phyloP scores from a whole-genome alignment of 306 rosid genomes.

The Rosa lucieae region DNA sequence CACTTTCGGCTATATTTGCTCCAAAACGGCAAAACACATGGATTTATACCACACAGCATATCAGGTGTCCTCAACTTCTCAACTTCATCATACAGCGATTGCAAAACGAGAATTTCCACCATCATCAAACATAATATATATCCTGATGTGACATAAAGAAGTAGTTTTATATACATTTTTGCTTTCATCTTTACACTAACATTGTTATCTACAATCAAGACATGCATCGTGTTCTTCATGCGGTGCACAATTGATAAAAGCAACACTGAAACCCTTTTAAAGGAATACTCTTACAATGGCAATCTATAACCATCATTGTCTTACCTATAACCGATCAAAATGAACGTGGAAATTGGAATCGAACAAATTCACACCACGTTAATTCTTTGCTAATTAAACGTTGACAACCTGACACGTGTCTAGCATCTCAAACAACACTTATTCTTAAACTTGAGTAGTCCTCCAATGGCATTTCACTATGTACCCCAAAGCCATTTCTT shows the following conservation, averaged over 20 bases:
- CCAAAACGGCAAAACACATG: not conserved
- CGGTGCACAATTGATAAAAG: constrained; percentile 4
- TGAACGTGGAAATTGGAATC: constrained; percentile 6
- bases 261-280: not conserved
- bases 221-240: constrained; percentile 16
- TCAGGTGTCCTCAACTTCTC: not conserved
- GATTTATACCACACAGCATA: not conserved
- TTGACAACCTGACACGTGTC: constrained; percentile 24
- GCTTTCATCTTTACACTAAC: not conserved
- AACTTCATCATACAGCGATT: not conserved
- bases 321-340: constrained; percentile 5
- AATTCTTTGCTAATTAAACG: constrained; percentile 1
- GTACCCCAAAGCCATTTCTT: constrained; percentile 14
- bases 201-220: constrained; percentile 20
- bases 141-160: not conserved
- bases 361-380: constrained; percentile 33
- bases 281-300: not conserved
- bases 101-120: not conserved
- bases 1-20: not conserved
- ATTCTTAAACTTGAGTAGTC: not conserved
- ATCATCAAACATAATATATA: not conserved
- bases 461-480: constrained; percentile 22
- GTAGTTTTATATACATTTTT: not conserved
- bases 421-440: constrained; percentile 25
- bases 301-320: constrained; percentile 20